Evolutionary conservation across 306 rosid species (phyloP).

Genomic region (Glycine latifolia): DNA sequence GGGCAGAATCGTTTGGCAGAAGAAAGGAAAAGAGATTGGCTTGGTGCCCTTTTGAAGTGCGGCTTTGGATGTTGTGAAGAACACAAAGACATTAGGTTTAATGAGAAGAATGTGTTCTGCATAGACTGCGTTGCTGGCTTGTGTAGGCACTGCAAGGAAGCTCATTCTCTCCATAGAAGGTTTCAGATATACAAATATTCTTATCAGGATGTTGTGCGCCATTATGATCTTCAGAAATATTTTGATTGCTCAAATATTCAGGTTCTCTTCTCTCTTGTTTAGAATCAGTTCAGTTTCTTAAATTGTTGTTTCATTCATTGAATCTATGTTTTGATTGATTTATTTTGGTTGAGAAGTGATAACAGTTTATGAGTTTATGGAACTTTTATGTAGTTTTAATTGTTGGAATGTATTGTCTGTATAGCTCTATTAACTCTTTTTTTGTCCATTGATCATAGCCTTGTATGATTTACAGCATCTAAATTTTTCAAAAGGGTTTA

Average conservation of each 20-base stretch:
- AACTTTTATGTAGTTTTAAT: slow-evolving; percentile 2
- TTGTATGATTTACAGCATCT: neutral
- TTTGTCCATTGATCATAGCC: neutral
- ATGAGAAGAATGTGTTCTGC: slow-evolving; percentile 78
- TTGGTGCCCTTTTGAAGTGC: slow-evolving; percentile 56
- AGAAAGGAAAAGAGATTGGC: slow-evolving; percentile 65
- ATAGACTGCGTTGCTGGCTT: slow-evolving; percentile 67
- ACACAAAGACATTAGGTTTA: slow-evolving; percentile 63
- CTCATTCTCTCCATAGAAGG: slow-evolving; percentile 67
- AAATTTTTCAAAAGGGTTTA: neutral
- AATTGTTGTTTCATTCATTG: neutral
- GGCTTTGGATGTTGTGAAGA: slow-evolving; percentile 69
- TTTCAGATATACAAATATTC: slow-evolving; percentile 81
- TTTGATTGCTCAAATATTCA: slow-evolving; percentile 92
- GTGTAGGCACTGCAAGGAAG: slow-evolving; percentile 68
- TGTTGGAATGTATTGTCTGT: neutral
- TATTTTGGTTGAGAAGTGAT: too few relatives aligned
- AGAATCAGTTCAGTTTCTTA: neutral
- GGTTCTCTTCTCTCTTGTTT: slow-evolving; percentile 47
- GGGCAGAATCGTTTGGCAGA: slow-evolving; percentile 46
- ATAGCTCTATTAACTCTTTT: neutral
- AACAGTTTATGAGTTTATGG: too few relatives aligned
- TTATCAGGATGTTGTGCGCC: slow-evolving; percentile 76
- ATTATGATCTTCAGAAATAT: slow-evolving; percentile 65
- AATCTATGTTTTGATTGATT: too few relatives aligned